A percentile compares a stretch with the other conserved stretches of the same genome.
Evolutionary conservation across 2,329 filamentous ascomycete species (phyloP).

Genomic region (Epichloe elymi): DNA sequence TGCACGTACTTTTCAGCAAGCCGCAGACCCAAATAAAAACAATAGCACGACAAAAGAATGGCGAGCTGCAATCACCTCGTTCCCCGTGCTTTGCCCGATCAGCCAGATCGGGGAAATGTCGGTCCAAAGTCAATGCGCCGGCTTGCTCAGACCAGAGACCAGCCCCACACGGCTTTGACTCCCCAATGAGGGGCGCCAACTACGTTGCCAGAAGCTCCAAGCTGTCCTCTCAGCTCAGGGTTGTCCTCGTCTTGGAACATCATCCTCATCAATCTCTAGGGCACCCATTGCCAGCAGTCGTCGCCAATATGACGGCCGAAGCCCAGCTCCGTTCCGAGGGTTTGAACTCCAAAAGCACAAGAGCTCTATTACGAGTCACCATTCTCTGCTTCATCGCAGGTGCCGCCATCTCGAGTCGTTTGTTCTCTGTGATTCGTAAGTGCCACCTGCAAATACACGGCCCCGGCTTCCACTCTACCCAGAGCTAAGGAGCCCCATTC

Average conservation of each 20-base stretch:
- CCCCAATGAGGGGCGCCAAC: background rate
- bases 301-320: slow-evolving; percentile 32
- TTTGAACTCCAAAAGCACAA: slow-evolving; percentile 68
- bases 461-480: background rate
- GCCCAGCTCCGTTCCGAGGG: slow-evolving; percentile 50
- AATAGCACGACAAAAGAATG: no score
- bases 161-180: background rate
- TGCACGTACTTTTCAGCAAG: no score
- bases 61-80: no score
- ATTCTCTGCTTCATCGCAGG: slow-evolving; percentile 87
- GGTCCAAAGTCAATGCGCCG: background rate
- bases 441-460: slow-evolving; percentile 13
- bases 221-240: slow-evolving; percentile 25
- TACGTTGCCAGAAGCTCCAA: slow-evolving; percentile 25
- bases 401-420: slow-evolving; percentile 79
- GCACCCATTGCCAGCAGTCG: slow-evolving; percentile 18
- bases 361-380: slow-evolving; percentile 73
- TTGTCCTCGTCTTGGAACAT: slow-evolving; percentile 13
- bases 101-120: background rate
- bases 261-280: slow-evolving; percentile 21
- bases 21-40: no score
- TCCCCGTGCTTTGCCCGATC: no score
- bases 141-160: background rate
- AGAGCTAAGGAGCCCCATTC: background rate
- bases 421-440: slow-evolving; percentile 97